These are phyloP conservation scores for Ustilago tritici DNA, from an alignment of 1,284 basidiomycete genomes.

Conservation along the genomic window DNA sequence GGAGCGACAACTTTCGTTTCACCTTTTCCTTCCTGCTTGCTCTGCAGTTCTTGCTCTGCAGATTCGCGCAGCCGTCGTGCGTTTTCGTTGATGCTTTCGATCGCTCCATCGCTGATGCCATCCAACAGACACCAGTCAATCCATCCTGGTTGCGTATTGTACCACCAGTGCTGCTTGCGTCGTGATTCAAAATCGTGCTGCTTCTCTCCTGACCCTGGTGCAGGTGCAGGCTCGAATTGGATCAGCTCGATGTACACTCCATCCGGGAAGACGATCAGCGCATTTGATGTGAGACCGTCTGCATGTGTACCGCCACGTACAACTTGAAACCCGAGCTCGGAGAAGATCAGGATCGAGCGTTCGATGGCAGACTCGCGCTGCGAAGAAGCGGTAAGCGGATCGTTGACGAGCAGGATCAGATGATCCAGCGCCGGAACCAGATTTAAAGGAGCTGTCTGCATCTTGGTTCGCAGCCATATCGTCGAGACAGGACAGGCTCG, in stretches of 20 bases:
- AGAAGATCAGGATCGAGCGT: slow-evolving; percentile 39
- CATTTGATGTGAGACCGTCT: slow-evolving; percentile 54
- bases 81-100: slow-evolving; percentile 44
- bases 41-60: slow-evolving; percentile 16
- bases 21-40: not conserved
- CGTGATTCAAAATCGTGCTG: slow-evolving; percentile 36
- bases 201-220: slow-evolving; percentile 23
- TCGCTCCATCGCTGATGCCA: slow-evolving; percentile 33
- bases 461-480: not conserved
- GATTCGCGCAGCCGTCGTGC: slow-evolving; percentile 28
- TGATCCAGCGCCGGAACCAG: slow-evolving; percentile 55
- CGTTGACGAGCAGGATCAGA: slow-evolving; percentile 50
- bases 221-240: slow-evolving; percentile 39
- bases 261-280: slow-evolving; percentile 54
- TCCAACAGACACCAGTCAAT: slow-evolving; percentile 57
- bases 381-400: slow-evolving; percentile 25
- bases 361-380: slow-evolving; percentile 29
- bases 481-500: not conserved
- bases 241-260: slow-evolving; percentile 61
- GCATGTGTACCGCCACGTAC: slow-evolving; percentile 51
- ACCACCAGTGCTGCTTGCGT: slow-evolving; percentile 54
- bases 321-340: slow-evolving; percentile 53
- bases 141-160: slow-evolving; percentile 46
- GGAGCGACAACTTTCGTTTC: slow-evolving; percentile 19
- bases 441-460: slow-evolving; percentile 12